Conservation (phyloP, 352 stramenopile species). For the Pythium utonaiense region DNA sequence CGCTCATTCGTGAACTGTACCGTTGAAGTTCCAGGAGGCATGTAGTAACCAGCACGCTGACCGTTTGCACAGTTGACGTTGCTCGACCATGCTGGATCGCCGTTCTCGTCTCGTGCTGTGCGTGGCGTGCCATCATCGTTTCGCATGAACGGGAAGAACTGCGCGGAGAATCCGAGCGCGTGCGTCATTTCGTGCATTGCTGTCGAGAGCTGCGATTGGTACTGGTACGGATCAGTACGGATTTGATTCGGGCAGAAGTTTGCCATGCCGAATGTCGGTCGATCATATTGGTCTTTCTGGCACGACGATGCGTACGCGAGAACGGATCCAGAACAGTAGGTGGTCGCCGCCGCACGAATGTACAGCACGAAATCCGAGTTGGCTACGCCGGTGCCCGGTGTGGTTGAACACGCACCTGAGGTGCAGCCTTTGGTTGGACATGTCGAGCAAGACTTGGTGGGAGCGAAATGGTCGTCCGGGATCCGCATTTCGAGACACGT, state of each 20-base stretch:
- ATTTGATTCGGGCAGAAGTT: slow-evolving; percentile 82
- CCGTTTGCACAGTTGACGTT: slow-evolving; percentile 51
- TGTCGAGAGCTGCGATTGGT: slow-evolving; percentile 60
- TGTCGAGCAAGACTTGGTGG: slow-evolving; percentile 37
- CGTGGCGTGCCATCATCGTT: slow-evolving; percentile 58
- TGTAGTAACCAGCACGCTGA: slow-evolving; percentile 34
- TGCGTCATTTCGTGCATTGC: slow-evolving; percentile 84
- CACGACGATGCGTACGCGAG: slow-evolving; percentile 78
- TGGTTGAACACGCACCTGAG: slow-evolving; percentile 37
- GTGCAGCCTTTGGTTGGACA: slow-evolving; percentile 42
- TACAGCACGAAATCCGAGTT: slow-evolving; percentile 75
- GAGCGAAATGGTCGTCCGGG: slow-evolving; percentile 53
- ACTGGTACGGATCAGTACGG: slow-evolving; percentile 45
- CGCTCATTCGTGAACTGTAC: slow-evolving; percentile 55
- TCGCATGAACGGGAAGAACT: slow-evolving; percentile 77
- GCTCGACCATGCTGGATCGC: slow-evolving; percentile 25
- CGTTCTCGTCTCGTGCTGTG: slow-evolving; percentile 47
- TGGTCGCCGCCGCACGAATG: slow-evolving; percentile 44
- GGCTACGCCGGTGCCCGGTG: slow-evolving; percentile 29
- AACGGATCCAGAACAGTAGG: slow-evolving; percentile 45
- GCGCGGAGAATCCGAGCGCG: slow-evolving; percentile 70
- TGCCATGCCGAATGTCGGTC: slow-evolving; percentile 76
- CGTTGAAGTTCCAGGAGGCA: slow-evolving; percentile 34
- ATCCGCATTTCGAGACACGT: slow-evolving; percentile 76
- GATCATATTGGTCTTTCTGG: slow-evolving; percentile 84